phyloP scores from a whole-genome alignment of 331 rosid genomes.

The Pyrus hybrid region DNA sequence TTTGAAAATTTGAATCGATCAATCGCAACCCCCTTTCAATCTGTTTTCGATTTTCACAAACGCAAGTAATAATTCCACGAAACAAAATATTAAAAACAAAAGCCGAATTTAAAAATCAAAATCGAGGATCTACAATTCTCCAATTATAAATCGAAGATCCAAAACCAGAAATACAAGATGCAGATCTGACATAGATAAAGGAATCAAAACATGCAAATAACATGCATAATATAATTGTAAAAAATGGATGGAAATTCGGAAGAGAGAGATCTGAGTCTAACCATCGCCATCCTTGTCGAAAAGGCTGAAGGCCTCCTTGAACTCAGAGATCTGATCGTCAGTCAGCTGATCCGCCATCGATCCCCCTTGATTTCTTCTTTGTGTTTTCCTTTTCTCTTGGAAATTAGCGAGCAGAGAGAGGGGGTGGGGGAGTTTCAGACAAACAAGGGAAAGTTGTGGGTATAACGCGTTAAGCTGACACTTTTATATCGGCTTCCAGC shows the following conservation, averaged over 20 bases:
- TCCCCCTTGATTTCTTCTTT: neutral
- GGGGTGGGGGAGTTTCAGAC: neutral
- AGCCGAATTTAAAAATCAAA: no score
- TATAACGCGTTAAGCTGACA: neutral
- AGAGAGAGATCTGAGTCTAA: neutral
- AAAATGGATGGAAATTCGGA: neutral
- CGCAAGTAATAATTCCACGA: neutral
- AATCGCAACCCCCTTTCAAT: neutral
- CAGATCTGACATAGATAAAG: neutral
- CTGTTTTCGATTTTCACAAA: neutral
- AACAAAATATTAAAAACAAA: neutral
- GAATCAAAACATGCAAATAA: neutral
- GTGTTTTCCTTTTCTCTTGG: neutral
- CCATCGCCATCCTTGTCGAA: constrained; percentile 21
- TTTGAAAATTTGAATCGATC: neutral
- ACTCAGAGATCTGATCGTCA: constrained; percentile 11
- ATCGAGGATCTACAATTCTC: no score
- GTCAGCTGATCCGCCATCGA: constrained; percentile 5
- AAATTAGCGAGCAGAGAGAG: neutral
- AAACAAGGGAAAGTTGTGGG: neutral
- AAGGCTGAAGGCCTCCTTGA: constrained; percentile 10
- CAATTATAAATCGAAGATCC: neutral
- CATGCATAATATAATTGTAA: neutral
- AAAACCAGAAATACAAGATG: neutral
- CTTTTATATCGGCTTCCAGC: neutral